Evolutionary conservation across 2,329 filamentous ascomycete genomes (phyloP).

Genomic region (Aspergillus latus): DNA sequence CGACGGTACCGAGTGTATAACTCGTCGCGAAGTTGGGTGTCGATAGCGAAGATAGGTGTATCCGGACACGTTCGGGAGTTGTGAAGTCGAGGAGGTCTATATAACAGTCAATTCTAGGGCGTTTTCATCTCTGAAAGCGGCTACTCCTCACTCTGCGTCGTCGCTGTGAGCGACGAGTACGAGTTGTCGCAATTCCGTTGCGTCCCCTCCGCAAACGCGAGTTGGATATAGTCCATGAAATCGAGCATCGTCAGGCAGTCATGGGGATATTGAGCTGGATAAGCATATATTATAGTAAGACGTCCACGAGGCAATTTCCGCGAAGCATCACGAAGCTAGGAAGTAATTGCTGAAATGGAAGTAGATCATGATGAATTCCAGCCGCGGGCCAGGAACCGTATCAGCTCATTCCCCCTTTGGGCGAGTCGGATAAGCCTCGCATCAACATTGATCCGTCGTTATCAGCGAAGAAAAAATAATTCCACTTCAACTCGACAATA

Average conservation of each 20-base stretch:
- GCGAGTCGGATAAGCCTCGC: constrained; percentile 38
- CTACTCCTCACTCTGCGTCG: constrained; percentile 65
- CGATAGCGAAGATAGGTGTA: constrained; percentile 87
- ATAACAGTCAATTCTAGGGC: constrained; percentile 2
- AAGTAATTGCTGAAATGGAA: not conserved
- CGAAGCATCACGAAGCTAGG: not conserved
- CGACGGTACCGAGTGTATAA: constrained; percentile 85
- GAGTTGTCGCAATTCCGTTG: constrained; percentile 91
- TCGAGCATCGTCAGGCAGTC: constrained; percentile 69
- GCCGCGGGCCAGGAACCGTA: not conserved
- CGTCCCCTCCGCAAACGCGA: constrained; percentile 82
- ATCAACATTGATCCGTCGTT: constrained; percentile 40
- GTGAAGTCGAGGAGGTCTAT: constrained; percentile 82
- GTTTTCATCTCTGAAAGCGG: not conserved
- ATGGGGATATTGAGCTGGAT: not conserved
- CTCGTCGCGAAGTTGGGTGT: constrained; percentile 92
- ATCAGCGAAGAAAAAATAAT: constrained; percentile 41
- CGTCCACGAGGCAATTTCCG: too few relatives aligned
- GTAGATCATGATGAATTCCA: constrained; percentile 10
- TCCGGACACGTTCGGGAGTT: constrained; percentile 77
- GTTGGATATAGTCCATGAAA: constrained; percentile 96
- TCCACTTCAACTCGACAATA: constrained; percentile 25
- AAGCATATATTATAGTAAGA: not conserved
- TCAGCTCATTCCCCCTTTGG: constrained; percentile 35
- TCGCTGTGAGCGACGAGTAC: constrained; percentile 81